Evolutionary conservation across 495 filamentous ascomycete species (phyloP), one percentile per base, ranked within the genome.

Genomic region (Penicillium herquei): DNA sequence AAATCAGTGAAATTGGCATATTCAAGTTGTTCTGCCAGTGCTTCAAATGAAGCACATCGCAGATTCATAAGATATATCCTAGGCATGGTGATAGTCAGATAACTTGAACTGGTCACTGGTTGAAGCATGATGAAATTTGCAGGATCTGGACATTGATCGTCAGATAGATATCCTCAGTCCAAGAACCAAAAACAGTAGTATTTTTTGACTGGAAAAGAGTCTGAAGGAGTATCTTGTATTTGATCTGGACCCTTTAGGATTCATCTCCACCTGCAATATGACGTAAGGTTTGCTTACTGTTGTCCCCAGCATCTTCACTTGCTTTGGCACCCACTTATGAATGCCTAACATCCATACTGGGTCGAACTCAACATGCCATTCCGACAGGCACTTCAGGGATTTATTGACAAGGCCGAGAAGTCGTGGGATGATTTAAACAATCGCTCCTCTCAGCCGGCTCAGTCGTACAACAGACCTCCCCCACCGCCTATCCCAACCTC

Each of bases 401-500:
- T 67, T 39, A 31, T 67, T 39, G 45, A 65, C 35, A 67, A 67
- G 47, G 64, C 56, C 46, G 64, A 67, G 48, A 67, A 67, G 53
- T 53, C 61, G 14, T 67, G 61, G 64, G 64, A 53, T 6, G 58
- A 62, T 44, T 35, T 62, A 18, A 64, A 17, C 56, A 30, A 64
- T 45, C 56, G n/a, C 0, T 35, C 21, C 43, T 30, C 61, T 40
- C 58, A 37, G 49, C 49, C 58, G 18, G 48, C 10, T 44, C 50
- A 52, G 13, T 64, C 64, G 32, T 43, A 56, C 53, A 64, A 67
- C 54, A 45, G 21, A 34, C 54, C 61, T 57, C 54, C 56, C 46
- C 61, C 63, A 58, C 63, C 64, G 52, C 64, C 64, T 50, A 56
- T 67, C 54, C 64, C 64, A 59, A 58, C 61, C 54, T 62, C 64